phyloP scores from a whole-genome alignment of 345 rosid genomes.

The Isatis tinctoria region DNA sequence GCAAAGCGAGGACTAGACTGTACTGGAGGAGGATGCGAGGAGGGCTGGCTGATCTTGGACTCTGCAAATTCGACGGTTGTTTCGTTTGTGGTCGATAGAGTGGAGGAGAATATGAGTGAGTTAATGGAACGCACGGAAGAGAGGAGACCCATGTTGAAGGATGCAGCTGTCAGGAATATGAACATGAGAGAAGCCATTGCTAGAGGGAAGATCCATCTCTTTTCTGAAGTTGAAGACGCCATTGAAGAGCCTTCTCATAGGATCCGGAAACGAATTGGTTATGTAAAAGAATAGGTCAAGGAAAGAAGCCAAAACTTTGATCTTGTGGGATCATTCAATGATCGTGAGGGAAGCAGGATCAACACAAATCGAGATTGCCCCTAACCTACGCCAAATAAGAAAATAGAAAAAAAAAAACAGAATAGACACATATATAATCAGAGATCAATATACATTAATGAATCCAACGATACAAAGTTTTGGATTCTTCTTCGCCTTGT shows the following conservation, averaged over 20 bases:
- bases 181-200: slow-evolving; percentile 76
- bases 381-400: slow-evolving; percentile 11
- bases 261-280: slow-evolving; percentile 9
- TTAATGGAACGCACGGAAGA: slow-evolving; percentile 70
- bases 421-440: background rate
- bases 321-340: background rate
- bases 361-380: slow-evolving; percentile 4
- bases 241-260: slow-evolving; percentile 34
- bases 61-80: slow-evolving; percentile 50
- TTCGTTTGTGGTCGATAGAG: slow-evolving; percentile 25
- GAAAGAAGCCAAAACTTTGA: background rate
- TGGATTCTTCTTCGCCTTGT: background rate
- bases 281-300: background rate
- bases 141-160: slow-evolving; percentile 84
- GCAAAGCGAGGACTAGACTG: slow-evolving; percentile 75
- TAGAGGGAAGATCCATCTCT: slow-evolving; percentile 85
- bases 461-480: background rate
- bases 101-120: slow-evolving; percentile 60
- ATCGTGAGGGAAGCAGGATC: background rate
- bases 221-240: slow-evolving; percentile 75
- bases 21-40: slow-evolving; percentile 34
- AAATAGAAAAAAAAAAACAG: background rate
- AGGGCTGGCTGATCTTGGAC: slow-evolving; percentile 37
- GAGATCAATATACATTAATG: background rate
- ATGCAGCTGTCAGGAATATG: slow-evolving; percentile 68